phyloP scores from a whole-genome alignment of 805 yeast species.

The Tetrapisispora arboricola region DNA sequence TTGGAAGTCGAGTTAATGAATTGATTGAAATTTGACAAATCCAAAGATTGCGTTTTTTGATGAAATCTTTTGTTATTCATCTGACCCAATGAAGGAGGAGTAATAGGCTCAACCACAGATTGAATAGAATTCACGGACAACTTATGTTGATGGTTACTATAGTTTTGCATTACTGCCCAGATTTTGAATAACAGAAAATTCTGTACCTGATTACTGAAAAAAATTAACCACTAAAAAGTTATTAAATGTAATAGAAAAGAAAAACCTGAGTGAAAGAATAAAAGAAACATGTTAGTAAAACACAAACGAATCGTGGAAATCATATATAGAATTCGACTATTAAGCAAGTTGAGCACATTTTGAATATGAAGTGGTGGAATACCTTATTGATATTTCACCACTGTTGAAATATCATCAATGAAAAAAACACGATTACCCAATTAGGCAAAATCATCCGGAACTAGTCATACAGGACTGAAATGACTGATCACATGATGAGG shows the following conservation, averaged over 20 bases:
- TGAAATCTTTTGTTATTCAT: conserved; percentile 11
- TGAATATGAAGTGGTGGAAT: too few species aligned
- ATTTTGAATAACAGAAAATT: too few species aligned
- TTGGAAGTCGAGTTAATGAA: conserved; percentile 13
- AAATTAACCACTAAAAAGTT: not conserved
- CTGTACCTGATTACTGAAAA: too few species aligned
- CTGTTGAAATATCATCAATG: too few species aligned
- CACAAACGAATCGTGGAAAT: too few species aligned
- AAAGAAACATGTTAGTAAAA: too few species aligned
- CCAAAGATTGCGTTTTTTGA: conserved; percentile 20
- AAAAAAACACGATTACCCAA: not conserved
- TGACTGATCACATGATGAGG: not conserved
- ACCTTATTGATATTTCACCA: too few species aligned
- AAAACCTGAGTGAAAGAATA: too few species aligned
- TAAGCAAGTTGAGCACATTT: too few species aligned
- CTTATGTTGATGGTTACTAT: conserved; percentile 18
- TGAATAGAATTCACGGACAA: conserved; percentile 11
- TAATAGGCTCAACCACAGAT: conserved; percentile 6
- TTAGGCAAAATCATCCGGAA: not conserved
- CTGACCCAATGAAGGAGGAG: conserved; percentile 7
- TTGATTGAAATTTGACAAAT: conserved; percentile 22
- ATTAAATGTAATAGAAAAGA: too few species aligned
- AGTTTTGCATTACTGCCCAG: conserved; percentile 5
- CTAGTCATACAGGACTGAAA: not conserved
- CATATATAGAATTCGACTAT: too few species aligned